Evolutionary conservation across 1,139 yeast genomes (phyloP).

Genomic region (Pichia sp.): DNA sequence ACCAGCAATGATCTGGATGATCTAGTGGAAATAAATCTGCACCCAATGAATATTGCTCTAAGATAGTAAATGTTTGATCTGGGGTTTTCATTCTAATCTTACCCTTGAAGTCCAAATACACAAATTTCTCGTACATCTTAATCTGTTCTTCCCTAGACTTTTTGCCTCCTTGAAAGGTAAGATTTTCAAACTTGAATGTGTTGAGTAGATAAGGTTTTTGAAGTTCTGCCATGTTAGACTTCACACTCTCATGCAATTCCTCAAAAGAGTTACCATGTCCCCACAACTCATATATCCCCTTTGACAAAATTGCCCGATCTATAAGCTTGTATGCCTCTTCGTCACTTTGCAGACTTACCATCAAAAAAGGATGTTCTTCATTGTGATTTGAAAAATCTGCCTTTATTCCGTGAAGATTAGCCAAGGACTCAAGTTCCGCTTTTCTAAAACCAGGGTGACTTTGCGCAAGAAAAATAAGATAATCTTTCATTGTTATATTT

Average conservation of each 20-base stretch:
- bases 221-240: conserved; percentile 31
- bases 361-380: conserved; percentile 63
- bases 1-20: conserved; percentile 56
- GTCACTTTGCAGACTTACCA: conserved; percentile 60
- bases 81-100: conserved; percentile 76
- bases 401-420: conserved; percentile 51
- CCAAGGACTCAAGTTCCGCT: conserved; percentile 83
- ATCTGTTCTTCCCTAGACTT: conserved; percentile 52
- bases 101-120: conserved; percentile 69
- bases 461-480: conserved; percentile 79
- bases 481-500: conserved; percentile 43
- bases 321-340: conserved; percentile 64
- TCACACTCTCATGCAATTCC: conserved; percentile 54
- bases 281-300: conserved; percentile 83
- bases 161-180: conserved; percentile 61
- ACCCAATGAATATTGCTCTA: conserved; percentile 60
- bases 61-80: conserved; percentile 61
- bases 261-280: conserved; percentile 60
- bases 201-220: conserved; percentile 39
- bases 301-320: conserved; percentile 61
- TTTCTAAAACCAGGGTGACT: conserved; percentile 71
- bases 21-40: conserved; percentile 43
- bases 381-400: conserved; percentile 61
- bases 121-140: conserved; percentile 65
- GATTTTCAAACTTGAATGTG: conserved; percentile 74